Base-by-base conservation (phyloP, 768 basidiomycete genomes). In the Psilocybe tampanensis region DNA sequence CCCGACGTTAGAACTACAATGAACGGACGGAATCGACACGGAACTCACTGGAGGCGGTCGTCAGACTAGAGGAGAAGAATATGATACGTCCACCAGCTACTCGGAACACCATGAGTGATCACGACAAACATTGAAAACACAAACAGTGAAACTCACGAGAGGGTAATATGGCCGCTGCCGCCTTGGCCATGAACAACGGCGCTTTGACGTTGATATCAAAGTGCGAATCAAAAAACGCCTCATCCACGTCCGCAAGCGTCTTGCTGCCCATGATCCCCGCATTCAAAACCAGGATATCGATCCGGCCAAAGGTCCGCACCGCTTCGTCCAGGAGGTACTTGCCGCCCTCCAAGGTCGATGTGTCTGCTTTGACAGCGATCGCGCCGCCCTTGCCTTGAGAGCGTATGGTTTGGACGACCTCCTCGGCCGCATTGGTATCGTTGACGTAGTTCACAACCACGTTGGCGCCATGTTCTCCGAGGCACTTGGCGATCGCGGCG, bases 271-370 rank as follows among this genome's bases (percentile, higher is more conserved):
- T 84, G 50, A 84, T 70, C 3, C 80, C 83, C 4, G 85, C 82
- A 64, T 85, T 86, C 47, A 84, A 72, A 11, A 86, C 80, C 29
- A 87, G 68, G 58, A 87, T 83, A 61, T 87, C 84, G 54, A 86
- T 66, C 54, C 70, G 73, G 5, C 84, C 82, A 55, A 83, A 81
- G 4, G 72, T 72, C 56, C 74, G 75, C 21, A 83, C 62, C 4
- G 84, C 74, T 58, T 79, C 76, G 48, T 81, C 73, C 8, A 86
- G 59, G 12, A 87, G 74, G 18, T 62, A 52, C 54, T 80, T 70
- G 13, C 79, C 79, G 9, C 81, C 83, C n/a, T 72, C 72, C 21
- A 80, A 42, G 0, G 78, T 79, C 8, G 78, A 78, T 8, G 77
- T 78, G 61, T 87, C 81, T 9, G 82, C 82, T 62, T 82, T 70